Base-by-base conservation (phyloP, 768 basidiomycete species). In the Xerocomus brunneocitrinus region DNA sequence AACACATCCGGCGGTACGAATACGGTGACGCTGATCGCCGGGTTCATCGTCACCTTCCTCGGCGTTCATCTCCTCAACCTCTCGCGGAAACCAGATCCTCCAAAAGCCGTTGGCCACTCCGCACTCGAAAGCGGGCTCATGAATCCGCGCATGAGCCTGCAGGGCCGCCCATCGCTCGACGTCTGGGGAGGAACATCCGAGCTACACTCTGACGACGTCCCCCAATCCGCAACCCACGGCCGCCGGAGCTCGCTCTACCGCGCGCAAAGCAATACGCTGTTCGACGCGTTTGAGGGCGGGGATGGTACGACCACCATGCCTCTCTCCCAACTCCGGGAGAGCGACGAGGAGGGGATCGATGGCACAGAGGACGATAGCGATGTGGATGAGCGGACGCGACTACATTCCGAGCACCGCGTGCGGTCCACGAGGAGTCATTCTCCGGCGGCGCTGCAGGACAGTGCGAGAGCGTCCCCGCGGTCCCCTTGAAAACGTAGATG, bases 21-120 rank as follows among this genome's bases (percentile, higher is more conserved):
- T 67, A 92, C 91, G 31, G 62, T 95, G 30, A 95, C 93, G 2
- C 84, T 99, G 30, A 74, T 98, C 52, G 81, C 84, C 47, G 97
- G 97, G 41, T 95, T 98, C 71, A 74, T 87, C 61, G 83, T 91
- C 62, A 99, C 92, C 48, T 98, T 97, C 76, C 80, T 97, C 57
- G 97, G 97, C 34, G 97, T 99, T n/a, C 91, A 97, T 71, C 80
- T 97, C 38, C 83, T 97, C 62, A 91, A 92, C 69, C 66, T 90
- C 57, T 91, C 91, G 3, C 85, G 89, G 24, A 72, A 73, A 48
- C 72, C 82, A 0, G 77, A 82, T 25, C 71, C 73, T 3, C 67
- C 76, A 6, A 71, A 75, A 49, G 72, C 72, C 25, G 68, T 68
- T 31, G 72, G 69, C 47, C 82, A 82, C 65, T 73, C 79, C 12